These are phyloP conservation scores for Zhuliangozyma parablackwelliae DNA, from an alignment of 1,139 yeast genomes.

Conservation along the genomic window DNA sequence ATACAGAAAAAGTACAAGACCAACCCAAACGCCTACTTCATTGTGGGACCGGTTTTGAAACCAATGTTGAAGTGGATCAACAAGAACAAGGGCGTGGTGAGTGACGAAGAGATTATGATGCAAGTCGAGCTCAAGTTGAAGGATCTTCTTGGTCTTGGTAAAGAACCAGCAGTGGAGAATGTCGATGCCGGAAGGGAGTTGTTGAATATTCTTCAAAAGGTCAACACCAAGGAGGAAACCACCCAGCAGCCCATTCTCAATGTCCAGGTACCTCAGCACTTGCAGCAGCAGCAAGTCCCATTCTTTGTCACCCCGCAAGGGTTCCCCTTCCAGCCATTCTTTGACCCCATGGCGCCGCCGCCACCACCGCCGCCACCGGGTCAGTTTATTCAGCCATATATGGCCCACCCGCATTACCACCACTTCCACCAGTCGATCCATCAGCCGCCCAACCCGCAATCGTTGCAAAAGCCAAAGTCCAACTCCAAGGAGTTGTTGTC, in stretches of 20 bases:
- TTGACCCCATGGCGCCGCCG: slow-evolving; percentile 6
- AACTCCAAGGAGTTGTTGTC: slow-evolving; percentile 53
- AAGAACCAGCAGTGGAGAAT: slow-evolving; percentile 11
- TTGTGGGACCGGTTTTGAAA: slow-evolving; percentile 57
- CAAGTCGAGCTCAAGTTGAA: slow-evolving; percentile 64
- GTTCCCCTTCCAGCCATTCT: slow-evolving; percentile 6
- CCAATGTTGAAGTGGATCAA: slow-evolving; percentile 57
- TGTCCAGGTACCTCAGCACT: slow-evolving; percentile 22
- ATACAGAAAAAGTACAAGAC: slow-evolving; percentile 34
- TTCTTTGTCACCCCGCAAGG: slow-evolving; percentile 14
- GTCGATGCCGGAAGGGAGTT: slow-evolving; percentile 75
- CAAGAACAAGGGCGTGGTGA: slow-evolving; percentile 44
- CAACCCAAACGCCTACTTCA: slow-evolving; percentile 47
- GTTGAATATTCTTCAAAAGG: slow-evolving; percentile 57
- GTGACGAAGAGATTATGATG: slow-evolving; percentile 51
- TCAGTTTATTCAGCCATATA: slow-evolving; percentile 1
- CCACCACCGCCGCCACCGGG: slow-evolving; percentile 1
- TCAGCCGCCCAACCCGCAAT: slow-evolving; percentile 36
- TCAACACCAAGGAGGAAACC: slow-evolving; percentile 14
- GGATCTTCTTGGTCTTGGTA: slow-evolving; percentile 51
- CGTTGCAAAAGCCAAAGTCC: slow-evolving; percentile 38
- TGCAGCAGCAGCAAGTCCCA: slow-evolving; percentile 25
- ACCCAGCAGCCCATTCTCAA: slow-evolving; percentile 8
- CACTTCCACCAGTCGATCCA: slow-evolving; percentile 13
- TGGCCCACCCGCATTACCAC: slow-evolving; percentile 31